Evolutionary conservation across 2,329 filamentous ascomycete genomes (phyloP), one percentile per base, ranked within the genome.

Genomic region (Calonectria pseudoturangicola): DNA sequence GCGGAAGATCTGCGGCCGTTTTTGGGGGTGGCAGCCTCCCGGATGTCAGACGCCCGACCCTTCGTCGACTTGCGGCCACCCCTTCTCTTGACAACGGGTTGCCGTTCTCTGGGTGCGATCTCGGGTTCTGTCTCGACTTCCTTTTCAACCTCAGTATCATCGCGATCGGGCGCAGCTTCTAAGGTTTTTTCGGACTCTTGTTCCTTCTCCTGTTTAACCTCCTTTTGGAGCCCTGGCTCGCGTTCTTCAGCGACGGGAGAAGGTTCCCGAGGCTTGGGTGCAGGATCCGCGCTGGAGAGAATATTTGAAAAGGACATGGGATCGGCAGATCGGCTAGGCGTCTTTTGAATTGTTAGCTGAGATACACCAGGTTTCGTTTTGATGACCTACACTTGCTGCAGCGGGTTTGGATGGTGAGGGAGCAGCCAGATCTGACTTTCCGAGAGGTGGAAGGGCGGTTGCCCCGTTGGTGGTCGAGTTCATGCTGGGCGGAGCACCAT

Each of bases 271-370:
- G 89, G 88, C 73, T 88, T 88, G 2, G 88, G 86, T 47, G 91
- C 88, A 66, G 93, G 92, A 69, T 95, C 93, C 68, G 94, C 89
- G 77, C 91, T 95, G 4, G 95, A 96, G 51, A 98, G 92, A 72
- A 98, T 97, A 82, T 96, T 98, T 76, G 95, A 97, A 81, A 98
- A 97, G 6, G 96, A 97, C 96, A 98, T 98, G 66, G 96, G 94
- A 82, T 98, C 94, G 71, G 93, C 93, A 48, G 93, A 89, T 82
- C 95, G 92, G 77, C 91, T 92, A 1, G 93, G 91, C 63, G 93
- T 93, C 90, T 95, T 54, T 18, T 51, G 63, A 41, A 25, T 28
- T 62, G 70, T 77, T 72, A 79, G 75, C 68, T 62, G 27, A 25
- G 66, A 72, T 70, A 36, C 25, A 72, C 69, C 62, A 33, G 58